These are phyloP conservation scores for Apiospora marii DNA, from an alignment of 2,329 filamentous ascomycete genomes.

Conservation along the genomic window DNA sequence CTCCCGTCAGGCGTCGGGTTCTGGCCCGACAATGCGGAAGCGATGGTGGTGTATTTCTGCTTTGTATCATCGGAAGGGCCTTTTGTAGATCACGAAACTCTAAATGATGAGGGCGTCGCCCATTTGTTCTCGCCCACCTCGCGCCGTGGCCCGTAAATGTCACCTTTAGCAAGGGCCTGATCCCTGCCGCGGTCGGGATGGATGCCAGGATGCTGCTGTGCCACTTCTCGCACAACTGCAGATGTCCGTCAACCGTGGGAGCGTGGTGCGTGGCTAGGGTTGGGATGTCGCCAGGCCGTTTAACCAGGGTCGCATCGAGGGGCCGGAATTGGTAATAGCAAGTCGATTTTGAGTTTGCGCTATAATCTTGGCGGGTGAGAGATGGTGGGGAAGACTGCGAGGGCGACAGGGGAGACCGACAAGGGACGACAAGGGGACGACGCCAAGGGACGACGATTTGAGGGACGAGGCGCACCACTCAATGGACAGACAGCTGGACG, in stretches of 20 bases:
- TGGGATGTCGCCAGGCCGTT: neutral
- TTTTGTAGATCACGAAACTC: constrained; percentile 21
- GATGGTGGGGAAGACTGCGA: constrained; percentile 7
- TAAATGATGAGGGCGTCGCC: neutral
- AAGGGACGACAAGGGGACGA: neutral
- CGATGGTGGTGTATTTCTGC: neutral
- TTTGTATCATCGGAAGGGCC: constrained; percentile 2
- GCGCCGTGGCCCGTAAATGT: constrained; percentile 16
- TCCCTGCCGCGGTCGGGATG: neutral
- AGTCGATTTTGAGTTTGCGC: constrained; percentile 24
- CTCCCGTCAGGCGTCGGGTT: constrained; percentile 5
- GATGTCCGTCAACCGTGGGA: neutral
- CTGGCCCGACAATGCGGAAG: constrained; percentile 19
- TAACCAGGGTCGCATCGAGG: neutral
- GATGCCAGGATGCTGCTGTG: neutral
- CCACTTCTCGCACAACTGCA: neutral
- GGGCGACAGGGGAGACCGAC: neutral
- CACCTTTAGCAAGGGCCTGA: neutral
- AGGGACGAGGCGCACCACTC: neutral
- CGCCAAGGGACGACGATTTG: neutral
- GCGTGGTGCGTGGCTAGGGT: neutral
- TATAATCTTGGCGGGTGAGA: constrained; percentile 14
- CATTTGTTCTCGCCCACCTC: neutral
- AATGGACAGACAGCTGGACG: too few species aligned
- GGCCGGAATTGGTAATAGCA: constrained; percentile 22